Evolutionary conservation across 345 rosid species (phyloP).

Genomic region (Draba incana): DNA sequence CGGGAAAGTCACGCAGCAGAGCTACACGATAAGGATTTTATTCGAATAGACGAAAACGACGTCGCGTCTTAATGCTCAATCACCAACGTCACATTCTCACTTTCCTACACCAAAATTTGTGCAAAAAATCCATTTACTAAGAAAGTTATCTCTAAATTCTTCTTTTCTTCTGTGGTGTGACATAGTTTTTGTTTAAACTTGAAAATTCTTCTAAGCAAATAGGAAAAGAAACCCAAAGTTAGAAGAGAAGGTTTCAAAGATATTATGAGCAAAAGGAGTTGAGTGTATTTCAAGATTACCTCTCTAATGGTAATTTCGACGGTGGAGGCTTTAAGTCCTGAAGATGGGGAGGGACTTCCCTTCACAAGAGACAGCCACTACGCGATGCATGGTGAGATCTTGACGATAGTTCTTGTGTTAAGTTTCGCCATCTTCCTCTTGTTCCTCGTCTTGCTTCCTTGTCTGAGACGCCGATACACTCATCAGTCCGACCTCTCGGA

Average conservation of each 20-base stretch:
- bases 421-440: slow-evolving; percentile 49
- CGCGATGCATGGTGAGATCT: slow-evolving; percentile 54
- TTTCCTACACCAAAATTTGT: slow-evolving; percentile 5
- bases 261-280: neutral
- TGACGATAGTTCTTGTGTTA: slow-evolving; percentile 39
- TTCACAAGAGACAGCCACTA: slow-evolving; percentile 46
- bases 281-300: slow-evolving; percentile 13
- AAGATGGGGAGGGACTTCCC: slow-evolving; percentile 27
- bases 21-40: slow-evolving; percentile 20
- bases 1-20: slow-evolving; percentile 36
- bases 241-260: neutral
- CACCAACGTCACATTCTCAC: slow-evolving; percentile 31
- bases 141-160: slow-evolving; percentile 18
- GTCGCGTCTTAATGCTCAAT: neutral
- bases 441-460: slow-evolving; percentile 46
- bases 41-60: slow-evolving; percentile 24
- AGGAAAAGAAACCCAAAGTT: neutral
- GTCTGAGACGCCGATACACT: slow-evolving; percentile 43
- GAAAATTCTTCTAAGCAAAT: neutral
- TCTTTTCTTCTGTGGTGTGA: slow-evolving; percentile 20
- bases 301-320: slow-evolving; percentile 29
- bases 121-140: neutral
- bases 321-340: slow-evolving; percentile 41
- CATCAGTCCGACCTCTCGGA: slow-evolving; percentile 34
- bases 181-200: neutral